Evolutionary conservation across 306 rosid genomes (phyloP).

Genomic region (Argentina anserina): DNA sequence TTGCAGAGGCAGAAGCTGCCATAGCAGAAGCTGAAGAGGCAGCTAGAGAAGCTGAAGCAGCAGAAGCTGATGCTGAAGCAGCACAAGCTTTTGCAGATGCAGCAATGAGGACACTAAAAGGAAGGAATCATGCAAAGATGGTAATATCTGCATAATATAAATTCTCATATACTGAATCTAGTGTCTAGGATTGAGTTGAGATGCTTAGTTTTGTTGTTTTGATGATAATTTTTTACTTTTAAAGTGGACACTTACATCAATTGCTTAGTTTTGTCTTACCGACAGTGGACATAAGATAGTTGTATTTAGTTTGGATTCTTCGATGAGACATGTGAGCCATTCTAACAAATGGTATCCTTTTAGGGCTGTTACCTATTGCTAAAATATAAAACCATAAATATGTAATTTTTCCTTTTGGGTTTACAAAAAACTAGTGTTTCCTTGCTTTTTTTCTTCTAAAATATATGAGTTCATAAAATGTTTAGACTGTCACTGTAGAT

Average conservation of each 20-base stretch:
- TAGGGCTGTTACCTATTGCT: not conserved
- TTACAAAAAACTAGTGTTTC: not conserved
- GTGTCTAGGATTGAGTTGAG: constrained; percentile 4
- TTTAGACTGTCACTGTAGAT: not conserved
- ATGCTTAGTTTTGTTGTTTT: not conserved
- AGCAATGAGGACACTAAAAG: constrained; percentile 60
- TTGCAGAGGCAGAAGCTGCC: constrained; percentile 85
- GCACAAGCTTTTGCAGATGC: constrained; percentile 83
- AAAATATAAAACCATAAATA: not conserved
- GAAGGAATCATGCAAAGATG: constrained; percentile 58
- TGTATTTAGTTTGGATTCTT: not conserved
- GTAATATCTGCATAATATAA: constrained; percentile 31
- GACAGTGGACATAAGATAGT: not conserved
- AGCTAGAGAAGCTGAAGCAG: constrained; percentile 78
- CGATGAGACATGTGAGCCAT: not conserved
- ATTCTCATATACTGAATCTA: not conserved
- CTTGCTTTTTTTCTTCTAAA: not conserved
- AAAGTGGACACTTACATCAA: not conserved
- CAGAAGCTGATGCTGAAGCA: constrained; percentile 92
- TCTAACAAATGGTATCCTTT: not conserved
- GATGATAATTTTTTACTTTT: not conserved
- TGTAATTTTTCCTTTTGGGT: not conserved
- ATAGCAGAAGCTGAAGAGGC: constrained; percentile 94
- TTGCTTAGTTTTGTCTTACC: not conserved
- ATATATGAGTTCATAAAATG: not conserved